Percentiles rank a stretch among this genome's conserved stretches.
Conservation (phyloP, 768 basidiomycete species). For the Xanthoconium stramineum region DNA sequence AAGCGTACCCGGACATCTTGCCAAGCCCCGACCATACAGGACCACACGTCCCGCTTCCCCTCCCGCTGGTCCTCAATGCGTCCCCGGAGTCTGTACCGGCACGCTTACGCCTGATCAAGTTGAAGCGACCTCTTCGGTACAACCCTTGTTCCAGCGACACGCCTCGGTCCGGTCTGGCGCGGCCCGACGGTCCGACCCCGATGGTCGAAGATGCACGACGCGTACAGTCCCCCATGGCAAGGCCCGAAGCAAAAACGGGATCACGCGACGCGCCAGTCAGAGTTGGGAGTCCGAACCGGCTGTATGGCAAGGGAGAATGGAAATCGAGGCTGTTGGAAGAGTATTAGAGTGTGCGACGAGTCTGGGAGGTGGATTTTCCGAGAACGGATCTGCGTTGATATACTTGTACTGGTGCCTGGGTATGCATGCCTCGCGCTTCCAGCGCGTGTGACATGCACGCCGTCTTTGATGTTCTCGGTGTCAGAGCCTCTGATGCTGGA, state of each 20-base stretch:
- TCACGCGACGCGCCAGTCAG: not conserved
- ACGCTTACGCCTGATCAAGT: not conserved
- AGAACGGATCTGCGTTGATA: not conserved
- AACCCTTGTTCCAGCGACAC: not conserved
- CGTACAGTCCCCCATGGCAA: too few species aligned
- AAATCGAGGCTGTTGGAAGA: conserved; percentile 9
- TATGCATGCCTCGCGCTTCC: conserved; percentile 3
- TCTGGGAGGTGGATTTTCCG: not conserved
- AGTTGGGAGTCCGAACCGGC: not conserved
- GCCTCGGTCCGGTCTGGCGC: not conserved
- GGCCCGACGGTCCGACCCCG: not conserved
- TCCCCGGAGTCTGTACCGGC: not conserved
- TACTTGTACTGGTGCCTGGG: too few species aligned
- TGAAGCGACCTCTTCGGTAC: not conserved
- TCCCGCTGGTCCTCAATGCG: conserved; percentile 5
- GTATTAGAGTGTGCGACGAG: not conserved
- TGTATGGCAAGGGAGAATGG: conserved; percentile 7
- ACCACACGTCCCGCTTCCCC: not conserved
- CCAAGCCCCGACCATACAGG: not conserved
- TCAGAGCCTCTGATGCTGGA: not conserved
- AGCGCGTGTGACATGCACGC: not conserved
- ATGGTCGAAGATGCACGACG: not conserved
- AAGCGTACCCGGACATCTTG: not conserved
- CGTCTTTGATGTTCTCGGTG: not conserved
- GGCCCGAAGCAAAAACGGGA: not conserved